phyloP scores from a whole-genome alignment of 805 yeast genomes.

The Saccharomycopsis synnaedendra region DNA sequence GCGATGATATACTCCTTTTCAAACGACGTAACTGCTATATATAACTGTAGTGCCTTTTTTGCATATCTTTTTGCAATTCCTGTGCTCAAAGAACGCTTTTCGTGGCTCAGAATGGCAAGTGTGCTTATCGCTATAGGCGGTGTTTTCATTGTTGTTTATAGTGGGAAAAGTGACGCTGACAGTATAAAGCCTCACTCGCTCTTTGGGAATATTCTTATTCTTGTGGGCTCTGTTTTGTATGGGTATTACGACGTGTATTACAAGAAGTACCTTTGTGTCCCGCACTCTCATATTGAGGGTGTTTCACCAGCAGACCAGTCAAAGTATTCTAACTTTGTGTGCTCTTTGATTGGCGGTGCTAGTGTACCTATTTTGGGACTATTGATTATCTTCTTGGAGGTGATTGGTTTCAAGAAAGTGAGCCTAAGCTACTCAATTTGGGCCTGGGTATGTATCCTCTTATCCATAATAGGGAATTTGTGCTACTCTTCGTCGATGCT shows the following conservation, averaged over 20 bases:
- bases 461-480: slow-evolving; percentile 53
- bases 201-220: slow-evolving; percentile 60
- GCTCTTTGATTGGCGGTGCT: slow-evolving; percentile 59
- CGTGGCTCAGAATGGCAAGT: slow-evolving; percentile 50
- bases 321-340: slow-evolving; percentile 69
- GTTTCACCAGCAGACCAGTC: slow-evolving; percentile 52
- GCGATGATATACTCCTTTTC: slow-evolving; percentile 76
- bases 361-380: slow-evolving; percentile 21
- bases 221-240: slow-evolving; percentile 63
- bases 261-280: slow-evolving; percentile 67
- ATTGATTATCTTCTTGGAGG: slow-evolving; percentile 4
- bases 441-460: slow-evolving; percentile 33
- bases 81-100: slow-evolving; percentile 52
- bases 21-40: slow-evolving; percentile 80
- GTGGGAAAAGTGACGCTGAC: slow-evolving; percentile 27
- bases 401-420: slow-evolving; percentile 37
- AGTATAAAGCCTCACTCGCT: slow-evolving; percentile 45
- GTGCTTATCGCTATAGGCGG: slow-evolving; percentile 66
- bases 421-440: not conserved
- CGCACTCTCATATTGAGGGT: slow-evolving; percentile 28
- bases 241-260: slow-evolving; percentile 80
- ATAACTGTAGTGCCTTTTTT: slow-evolving; percentile 82
- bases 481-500: slow-evolving; percentile 62
- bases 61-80: slow-evolving; percentile 81
- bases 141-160: slow-evolving; percentile 68